Base-by-base conservation (phyloP, 345 rosid species). In the Fremontodendron californicum region DNA sequence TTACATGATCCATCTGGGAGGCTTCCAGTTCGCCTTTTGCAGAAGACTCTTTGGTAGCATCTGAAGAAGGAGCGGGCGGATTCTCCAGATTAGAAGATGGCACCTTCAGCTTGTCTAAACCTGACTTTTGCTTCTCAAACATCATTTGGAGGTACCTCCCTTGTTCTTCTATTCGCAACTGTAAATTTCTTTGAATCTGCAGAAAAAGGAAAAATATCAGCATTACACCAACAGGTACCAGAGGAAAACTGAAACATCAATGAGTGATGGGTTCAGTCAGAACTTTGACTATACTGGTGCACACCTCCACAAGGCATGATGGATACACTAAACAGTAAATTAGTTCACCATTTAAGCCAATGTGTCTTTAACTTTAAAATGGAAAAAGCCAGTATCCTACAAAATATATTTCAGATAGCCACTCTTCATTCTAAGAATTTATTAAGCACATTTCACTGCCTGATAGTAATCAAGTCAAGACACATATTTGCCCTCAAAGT, bases 141-240 rank as follows among this genome's bases (percentile, higher is more conserved):
- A 94, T 94, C 97, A 86, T 88, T 78, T 94, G 95, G 75, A 93
- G 95, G 87, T 88, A 82, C 87, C 86, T 90, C 73, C 98, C 98
- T 82, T 94, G 97, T 85, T 94, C 98, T 87, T 94, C 98, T 82
- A 94, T 93, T 10, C 91, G 92, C 78, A 94, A 84, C 87, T 94
- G 98, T 75, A 94, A 83, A 78, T 88, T 94, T 82, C 98, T 88
- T 87, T 93, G 97, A 71, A 94, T 93, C 97, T 93, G 90, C 58
- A 65, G 58, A 73, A 46, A 48, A 80, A 35, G 31, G 52, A 61
- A 60, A 29, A 19, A 25, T 33, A 45, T 12, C 19, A 42, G 4
- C 19, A 42, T 15, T 21, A 21, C 37, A 8, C 57, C 58, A 69
- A 40, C 10, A 43, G 73, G 13, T 35, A 27, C 54, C 71, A 42